Base-by-base conservation (phyloP, 2,329 filamentous ascomycete genomes). In the Daldinia eschscholtzii region DNA sequence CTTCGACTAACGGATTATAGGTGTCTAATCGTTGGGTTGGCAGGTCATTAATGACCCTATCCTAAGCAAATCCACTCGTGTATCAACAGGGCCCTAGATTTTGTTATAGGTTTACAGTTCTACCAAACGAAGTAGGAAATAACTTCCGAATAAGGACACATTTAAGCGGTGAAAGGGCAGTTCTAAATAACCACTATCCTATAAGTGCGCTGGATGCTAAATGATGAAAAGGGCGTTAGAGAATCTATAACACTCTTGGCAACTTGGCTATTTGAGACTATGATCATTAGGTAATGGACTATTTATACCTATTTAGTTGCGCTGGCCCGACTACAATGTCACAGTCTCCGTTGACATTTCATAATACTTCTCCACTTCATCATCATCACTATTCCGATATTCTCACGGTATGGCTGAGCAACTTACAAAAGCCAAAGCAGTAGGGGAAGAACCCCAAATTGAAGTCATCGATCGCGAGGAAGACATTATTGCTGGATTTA, bases 401-500 rank as follows among this genome's bases (percentile, higher is more conserved):
- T 37, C 18, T 7, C 18, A 55, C 57, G 28, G 57, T 18, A 66
- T 71, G 63, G 23, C 46, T 61, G 12, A 52, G 13, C 42, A 63
- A 55, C 12, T 23, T 52, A 28, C 3, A 9, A 13, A 13, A n/a
- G 53, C 50, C 33, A 42, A 28, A 28, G 20, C 28, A 4, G 13
- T 13, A 7, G 37, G 35, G 13, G 68, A 71, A 10, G 70, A 71
- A n/a, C 55, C 65, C 3, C 67, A 61, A 52, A 65, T 78, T 58
- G 73, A 77, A 50, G 58, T 75, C 18, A 69, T 78, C 28, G 64
- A 63, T 33, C 56, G 61, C 18, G 59, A 61, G 0, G 70, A 71
- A 3, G 76, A 77, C 42, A 64, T 79, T 9, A 44, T 66, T 18
- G 65, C 71, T 41, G 70, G 53, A 42, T 80, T 79, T 70, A 62